Percentiles rank a stretch among this genome's conserved stretches.
phyloP scores from a whole-genome alignment of 2,329 filamentous ascomycete species.

The Fusarium virguliforme region DNA sequence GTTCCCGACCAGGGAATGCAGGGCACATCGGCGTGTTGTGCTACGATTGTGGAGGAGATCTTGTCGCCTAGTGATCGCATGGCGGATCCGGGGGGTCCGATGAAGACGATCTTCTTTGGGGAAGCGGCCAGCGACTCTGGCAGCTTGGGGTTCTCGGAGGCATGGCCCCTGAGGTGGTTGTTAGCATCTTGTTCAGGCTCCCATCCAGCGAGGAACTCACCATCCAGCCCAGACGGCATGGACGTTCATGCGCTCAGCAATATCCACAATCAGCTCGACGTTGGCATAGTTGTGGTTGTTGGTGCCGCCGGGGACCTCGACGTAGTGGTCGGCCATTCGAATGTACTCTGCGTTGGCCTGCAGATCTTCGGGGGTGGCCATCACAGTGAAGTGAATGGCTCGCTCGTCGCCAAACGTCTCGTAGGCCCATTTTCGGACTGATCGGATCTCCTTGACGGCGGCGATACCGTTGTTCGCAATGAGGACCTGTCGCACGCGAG shows the following conservation, averaged over 20 bases:
- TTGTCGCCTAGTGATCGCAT: slow-evolving; percentile 99
- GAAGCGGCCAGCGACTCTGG: slow-evolving; percentile 96
- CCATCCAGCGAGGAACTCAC: slow-evolving; percentile 66
- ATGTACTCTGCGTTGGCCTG: slow-evolving; percentile 99
- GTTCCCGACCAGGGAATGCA: slow-evolving; percentile 99
- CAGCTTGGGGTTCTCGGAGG: slow-evolving; percentile 97
- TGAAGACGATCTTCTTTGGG: slow-evolving; percentile 99
- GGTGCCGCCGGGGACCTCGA: slow-evolving; percentile 97
- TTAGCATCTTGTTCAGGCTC: slow-evolving; percentile 32
- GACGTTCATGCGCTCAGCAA: slow-evolving; percentile 98
- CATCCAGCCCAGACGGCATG: slow-evolving; percentile 99
- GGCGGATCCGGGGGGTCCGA: slow-evolving; percentile 95
- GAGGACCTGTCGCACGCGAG: slow-evolving; percentile 76
- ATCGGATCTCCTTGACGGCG: slow-evolving; percentile 98
- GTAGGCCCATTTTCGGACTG: slow-evolving; percentile 99
- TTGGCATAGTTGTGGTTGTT: slow-evolving; percentile 99
- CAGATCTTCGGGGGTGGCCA: slow-evolving; percentile 98
- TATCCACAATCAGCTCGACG: slow-evolving; percentile 98
- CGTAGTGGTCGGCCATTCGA: slow-evolving; percentile 99
- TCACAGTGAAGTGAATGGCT: slow-evolving; percentile 99
- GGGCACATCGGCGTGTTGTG: slow-evolving; percentile 94
- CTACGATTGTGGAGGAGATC: slow-evolving; percentile 99
- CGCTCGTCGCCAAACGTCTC: slow-evolving; percentile 98
- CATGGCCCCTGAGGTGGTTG: slow-evolving; percentile 85
- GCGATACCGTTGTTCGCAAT: slow-evolving; percentile 99